phyloP scores from a whole-genome alignment of 108 stramenopile species.

The Pseudonitzschia delicatissima region DNA sequence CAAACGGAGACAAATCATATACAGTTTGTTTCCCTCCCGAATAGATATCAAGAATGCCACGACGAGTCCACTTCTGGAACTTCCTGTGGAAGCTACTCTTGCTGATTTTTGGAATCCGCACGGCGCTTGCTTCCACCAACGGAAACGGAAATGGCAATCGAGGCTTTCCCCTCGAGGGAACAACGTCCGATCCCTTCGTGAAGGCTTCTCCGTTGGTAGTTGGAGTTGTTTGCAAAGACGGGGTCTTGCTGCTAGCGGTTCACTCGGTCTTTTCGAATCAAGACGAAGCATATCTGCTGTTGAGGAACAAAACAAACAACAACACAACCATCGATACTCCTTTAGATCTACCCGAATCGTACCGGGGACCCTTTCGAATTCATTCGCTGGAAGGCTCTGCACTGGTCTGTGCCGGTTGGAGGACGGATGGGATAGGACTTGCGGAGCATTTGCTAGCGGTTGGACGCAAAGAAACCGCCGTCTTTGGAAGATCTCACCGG shows the following conservation, averaged over 20 bases:
- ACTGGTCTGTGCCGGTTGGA: conserved; percentile 69
- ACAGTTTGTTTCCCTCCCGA: too few relatives aligned
- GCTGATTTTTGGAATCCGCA: too few relatives aligned
- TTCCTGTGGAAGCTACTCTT: too few relatives aligned
- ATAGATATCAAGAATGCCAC: too few relatives aligned
- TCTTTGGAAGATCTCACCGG: too few relatives aligned
- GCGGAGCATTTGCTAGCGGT: conserved; percentile 42
- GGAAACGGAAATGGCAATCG: too few relatives aligned
- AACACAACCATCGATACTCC: background rate
- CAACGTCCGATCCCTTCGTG: conserved; percentile 46
- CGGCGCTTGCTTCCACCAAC: too few relatives aligned
- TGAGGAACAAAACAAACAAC: background rate
- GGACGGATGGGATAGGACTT: conserved; percentile 63
- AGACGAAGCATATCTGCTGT: background rate
- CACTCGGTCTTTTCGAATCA: conserved; percentile 39
- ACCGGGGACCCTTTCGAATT: conserved; percentile 68
- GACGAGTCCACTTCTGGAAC: too few relatives aligned
- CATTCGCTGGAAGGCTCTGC: conserved; percentile 43
- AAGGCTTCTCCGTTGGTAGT: conserved; percentile 58
- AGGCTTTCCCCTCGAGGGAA: background rate
- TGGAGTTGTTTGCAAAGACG: conserved; percentile 63
- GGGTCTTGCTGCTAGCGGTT: conserved; percentile 53
- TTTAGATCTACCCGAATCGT: conserved; percentile 44
- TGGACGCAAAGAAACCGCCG: conserved; percentile 40
- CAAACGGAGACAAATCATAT: too few relatives aligned